These are phyloP conservation scores for Termitomyces sp. DNA, from an alignment of 768 basidiomycete genomes.

Conservation along the genomic window DNA sequence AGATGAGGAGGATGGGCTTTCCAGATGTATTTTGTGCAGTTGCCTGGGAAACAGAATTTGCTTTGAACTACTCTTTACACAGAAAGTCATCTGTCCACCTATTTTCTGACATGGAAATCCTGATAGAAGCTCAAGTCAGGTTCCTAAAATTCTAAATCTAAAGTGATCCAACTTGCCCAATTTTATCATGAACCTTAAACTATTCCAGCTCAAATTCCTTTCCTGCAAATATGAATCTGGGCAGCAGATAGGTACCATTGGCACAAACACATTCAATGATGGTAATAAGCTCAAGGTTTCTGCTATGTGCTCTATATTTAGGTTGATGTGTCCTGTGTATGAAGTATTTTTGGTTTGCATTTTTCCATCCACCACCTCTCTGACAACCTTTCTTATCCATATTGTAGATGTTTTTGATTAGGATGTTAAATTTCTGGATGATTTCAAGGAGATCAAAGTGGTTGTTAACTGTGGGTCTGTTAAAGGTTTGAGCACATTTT, in stretches of 20 bases:
- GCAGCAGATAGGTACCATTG: background rate
- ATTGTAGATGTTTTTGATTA: background rate
- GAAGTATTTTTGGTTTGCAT: background rate
- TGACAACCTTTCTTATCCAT: background rate
- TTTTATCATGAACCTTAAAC: background rate
- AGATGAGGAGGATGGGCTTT: slow-evolving; percentile 34
- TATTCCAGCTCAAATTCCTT: background rate
- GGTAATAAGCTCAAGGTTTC: background rate
- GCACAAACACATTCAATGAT: background rate
- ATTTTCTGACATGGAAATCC: background rate
- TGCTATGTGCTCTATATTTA: background rate
- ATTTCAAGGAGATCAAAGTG: background rate
- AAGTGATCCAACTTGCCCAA: background rate
- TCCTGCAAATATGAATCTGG: background rate
- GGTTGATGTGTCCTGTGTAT: background rate
- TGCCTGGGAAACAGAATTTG: background rate
- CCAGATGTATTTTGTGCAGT: slow-evolving; percentile 3
- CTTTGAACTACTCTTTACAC: background rate
- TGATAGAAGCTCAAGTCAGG: background rate
- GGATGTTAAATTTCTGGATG: background rate
- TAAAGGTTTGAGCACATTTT: background rate
- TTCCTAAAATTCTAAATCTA: background rate
- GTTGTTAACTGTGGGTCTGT: background rate
- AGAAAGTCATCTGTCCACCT: background rate
- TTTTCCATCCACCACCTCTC: background rate